Conservation (phyloP, 2,329 filamentous ascomycete genomes). For the Fusarium scirpi region DNA sequence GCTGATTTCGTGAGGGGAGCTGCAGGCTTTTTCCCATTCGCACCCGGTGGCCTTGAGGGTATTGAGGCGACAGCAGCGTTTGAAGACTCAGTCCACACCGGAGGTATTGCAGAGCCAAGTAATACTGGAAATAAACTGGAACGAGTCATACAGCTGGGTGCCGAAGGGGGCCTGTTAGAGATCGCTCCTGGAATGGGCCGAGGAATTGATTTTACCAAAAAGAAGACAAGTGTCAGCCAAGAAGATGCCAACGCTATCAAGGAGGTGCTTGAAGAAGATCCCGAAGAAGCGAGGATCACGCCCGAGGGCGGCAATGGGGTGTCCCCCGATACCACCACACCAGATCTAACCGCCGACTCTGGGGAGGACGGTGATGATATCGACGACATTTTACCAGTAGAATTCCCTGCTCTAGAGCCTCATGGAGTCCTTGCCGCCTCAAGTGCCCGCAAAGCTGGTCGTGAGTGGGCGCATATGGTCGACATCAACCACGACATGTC, state of each 20-base stretch:
- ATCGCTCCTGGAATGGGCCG: constrained; percentile 84
- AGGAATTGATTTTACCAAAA: constrained; percentile 78
- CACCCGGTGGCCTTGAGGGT: constrained; percentile 87
- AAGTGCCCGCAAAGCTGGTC: constrained; percentile 77
- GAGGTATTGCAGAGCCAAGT: constrained; percentile 56
- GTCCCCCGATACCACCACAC: constrained; percentile 35
- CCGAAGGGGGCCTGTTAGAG: constrained; percentile 82
- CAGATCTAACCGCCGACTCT: constrained; percentile 50
- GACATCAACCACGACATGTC: constrained; percentile 92
- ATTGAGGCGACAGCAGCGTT: constrained; percentile 87
- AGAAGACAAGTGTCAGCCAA: constrained; percentile 66
- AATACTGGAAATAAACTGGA: constrained; percentile 73
- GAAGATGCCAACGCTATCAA: constrained; percentile 78
- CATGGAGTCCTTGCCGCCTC: constrained; percentile 80
- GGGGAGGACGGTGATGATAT: constrained; percentile 73
- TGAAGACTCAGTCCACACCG: constrained; percentile 78
- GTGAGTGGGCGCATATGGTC: constrained; percentile 98
- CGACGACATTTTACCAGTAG: constrained; percentile 87
- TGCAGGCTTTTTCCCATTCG: constrained; percentile 94
- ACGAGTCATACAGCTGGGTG: constrained; percentile 84
- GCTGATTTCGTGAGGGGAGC: constrained; percentile 94
- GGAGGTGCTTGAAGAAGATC: constrained; percentile 66
- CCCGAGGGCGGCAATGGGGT: constrained; percentile 50
- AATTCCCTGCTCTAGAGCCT: constrained; percentile 92
- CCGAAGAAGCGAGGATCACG: constrained; percentile 54